Evolutionary conservation across 2,329 filamentous ascomycete species (phyloP), one percentile per base, ranked within the genome.

Genomic region (Aspergillus sp.): DNA sequence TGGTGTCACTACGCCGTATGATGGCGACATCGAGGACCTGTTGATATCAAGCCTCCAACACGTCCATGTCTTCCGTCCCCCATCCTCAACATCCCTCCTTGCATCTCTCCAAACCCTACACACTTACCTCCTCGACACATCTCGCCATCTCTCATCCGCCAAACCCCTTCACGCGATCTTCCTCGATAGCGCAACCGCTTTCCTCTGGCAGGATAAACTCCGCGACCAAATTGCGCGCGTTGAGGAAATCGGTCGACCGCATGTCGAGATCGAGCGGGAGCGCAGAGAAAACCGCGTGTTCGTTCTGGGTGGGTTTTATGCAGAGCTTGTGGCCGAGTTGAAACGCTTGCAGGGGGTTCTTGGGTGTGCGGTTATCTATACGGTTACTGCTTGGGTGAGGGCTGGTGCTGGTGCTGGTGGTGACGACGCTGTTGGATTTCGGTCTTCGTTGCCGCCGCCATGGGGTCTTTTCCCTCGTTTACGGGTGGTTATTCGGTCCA

Each of bases 61-160:
- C 55, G 61, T 83, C 34, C 80, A 83, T 58, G 67, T 83, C 50
- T 77, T 81, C 63, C 73, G 66, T 2, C 78, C 79, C 0, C 69
- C 75, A 40, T 76, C 75, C 1, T 76, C 76, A 27, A 41, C 63
- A 2, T 68, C 73, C 2, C 62, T 81, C 0, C 62, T 81, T 2
- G 59, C 72, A 5, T 78, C 77, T 0, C 57, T 83, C 1, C 51
- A 62, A 2, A 52, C 55, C 0, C 58, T 83, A 0, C 69, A 73
- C 10, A 39, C 52, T 0, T 80, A 81, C 57, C 71, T 84, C 5
- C 69, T 79, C 10, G 52, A 65, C 33, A 42, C 61, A 7, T 41
- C 57, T 5, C 52, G 58, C 0, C 78, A 81, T 57, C 49, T 56
- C 19, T 81, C 77, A 4, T 60, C 65, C 30, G 58, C 69, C 29